Base-by-base conservation (phyloP, 2,329 filamentous ascomycete genomes). In the Diaporthe sp. region DNA sequence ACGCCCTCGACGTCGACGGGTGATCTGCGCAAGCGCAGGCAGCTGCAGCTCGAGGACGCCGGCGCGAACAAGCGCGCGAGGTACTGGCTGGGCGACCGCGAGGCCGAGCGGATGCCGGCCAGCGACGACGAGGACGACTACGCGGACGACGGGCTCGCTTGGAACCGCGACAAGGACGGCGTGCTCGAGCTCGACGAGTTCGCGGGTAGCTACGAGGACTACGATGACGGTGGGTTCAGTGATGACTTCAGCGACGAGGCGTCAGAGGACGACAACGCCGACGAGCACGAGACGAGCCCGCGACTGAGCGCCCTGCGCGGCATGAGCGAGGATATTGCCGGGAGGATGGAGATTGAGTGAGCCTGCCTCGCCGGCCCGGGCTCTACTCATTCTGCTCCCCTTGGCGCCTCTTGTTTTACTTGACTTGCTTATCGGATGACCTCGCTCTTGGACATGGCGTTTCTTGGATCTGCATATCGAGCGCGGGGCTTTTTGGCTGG, bases 81-180 rank as follows among this genome's bases (percentile, higher is more conserved):
- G 77, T 98, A 95, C 84, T 98, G 96, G 96, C 90, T 98, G 4
- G 95, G 95, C 57, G 92, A 95, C 77, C 88, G 87, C 71, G 85
- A 89, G 71, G 89, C 87, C 8, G 86, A 88, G 79, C 82, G 88
- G 44, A 82, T 90, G 6, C 83, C 83, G 31, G 76, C 84, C 4
- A 84, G 83, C 5, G 86, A 87, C 34, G 85, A 85, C 42, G 88
- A 91, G 22, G 88, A 90, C 58, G 87, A 86, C 63, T 82, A 85
- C 8, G 84, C 87, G 60, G 85, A 88, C 75, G 89, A 91, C 71
- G 87, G 87, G 17, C 82, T 90, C 67, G 84, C 87, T 71, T 92
- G 89, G 88, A 90, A 91, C 75, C 87, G 90, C 3, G 89, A 90
- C 51, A 88, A 89, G 72, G 89, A 92, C 77, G 88, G 90, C 58